Evolutionary conservation across 1,284 basidiomycete species (phyloP).

Genomic region (Moesziomyces parantarcticus): DNA sequence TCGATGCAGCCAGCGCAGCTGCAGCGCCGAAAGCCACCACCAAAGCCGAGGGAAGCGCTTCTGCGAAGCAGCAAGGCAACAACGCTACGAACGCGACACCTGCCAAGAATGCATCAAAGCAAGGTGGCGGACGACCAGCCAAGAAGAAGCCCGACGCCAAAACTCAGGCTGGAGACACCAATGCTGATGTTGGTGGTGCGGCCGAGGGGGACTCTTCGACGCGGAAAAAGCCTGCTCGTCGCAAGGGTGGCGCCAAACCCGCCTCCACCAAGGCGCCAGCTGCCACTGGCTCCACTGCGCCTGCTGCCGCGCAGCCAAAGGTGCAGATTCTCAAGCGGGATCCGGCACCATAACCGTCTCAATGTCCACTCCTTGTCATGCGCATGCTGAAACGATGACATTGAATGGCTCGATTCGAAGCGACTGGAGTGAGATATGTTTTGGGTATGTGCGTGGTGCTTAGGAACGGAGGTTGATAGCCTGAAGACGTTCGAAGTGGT

Average conservation of each 20-base stretch:
- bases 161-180: background rate
- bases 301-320: slow-evolving; percentile 9
- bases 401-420: background rate
- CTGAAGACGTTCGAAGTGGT: slow-evolving; percentile 76
- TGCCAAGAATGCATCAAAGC: slow-evolving; percentile 1
- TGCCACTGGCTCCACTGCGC: background rate
- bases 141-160: slow-evolving; percentile 13
- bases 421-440: background rate
- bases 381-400: background rate
- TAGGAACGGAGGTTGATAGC: slow-evolving; percentile 40
- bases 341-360: background rate
- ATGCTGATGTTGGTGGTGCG: background rate
- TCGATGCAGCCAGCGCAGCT: background rate
- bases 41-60: background rate
- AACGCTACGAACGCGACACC: background rate
- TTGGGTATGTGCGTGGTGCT: slow-evolving; percentile 10
- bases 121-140: background rate
- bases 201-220: background rate
- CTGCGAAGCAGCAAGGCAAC: background rate
- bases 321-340: slow-evolving; percentile 37
- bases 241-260: slow-evolving; percentile 2
- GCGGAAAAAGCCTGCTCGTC: slow-evolving; percentile 1
- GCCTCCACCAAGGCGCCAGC: background rate
- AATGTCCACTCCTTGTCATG: background rate
- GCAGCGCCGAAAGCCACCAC: background rate